Base-by-base conservation (phyloP, 2,329 filamentous ascomycete species). In the Ophiostoma sp. region DNA sequence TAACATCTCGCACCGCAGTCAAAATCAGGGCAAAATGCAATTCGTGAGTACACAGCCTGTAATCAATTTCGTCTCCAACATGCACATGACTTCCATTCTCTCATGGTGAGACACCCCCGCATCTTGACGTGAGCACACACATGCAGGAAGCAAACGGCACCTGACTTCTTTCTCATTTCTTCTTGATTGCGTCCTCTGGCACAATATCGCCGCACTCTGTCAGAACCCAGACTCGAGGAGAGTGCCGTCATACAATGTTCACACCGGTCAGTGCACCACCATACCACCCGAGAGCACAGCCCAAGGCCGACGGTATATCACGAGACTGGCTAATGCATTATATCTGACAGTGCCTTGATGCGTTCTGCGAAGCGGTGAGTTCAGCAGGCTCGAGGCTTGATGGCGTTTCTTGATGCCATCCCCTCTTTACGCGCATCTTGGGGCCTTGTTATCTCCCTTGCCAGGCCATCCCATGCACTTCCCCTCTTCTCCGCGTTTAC, bases 401-500 rank as follows among this genome's bases (percentile, higher is more conserved):
- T 41, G 39, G 39, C 39, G 52, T 27, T 57, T 27, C 3, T 27
- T 57, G 52, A 27, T 57, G 52, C 10, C 23, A 27, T 48, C 17
- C 17, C 44, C 44, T 48, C 44, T 48, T 6, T 8, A 11, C 36
- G 10, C 44, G 20, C 20, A 48, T 48, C 44, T 48, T 27, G 23
- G n/a, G 27, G 27, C 27, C 52, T 57, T 57, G n/a, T 23, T 57
- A 27, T 57, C 52, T 57, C 52, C 52, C 52, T 57, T 11, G 8
- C 23, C 8, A 57, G 23, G 13, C n/a, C 4, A 57, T 31, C 8
- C 27, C 23, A 17, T 57, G 52, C 52, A 57, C 52, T 57, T 57
- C 52, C 52, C 52, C 52, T 57, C 52, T 57, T 57, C 52, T 57
- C 52, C 52, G 52, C n/a, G 52, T 57, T 57, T n/a, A 57, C 17